Conservation (phyloP, 2,329 filamentous ascomycete genomes). For the Teratosphaeria nubilosa region DNA sequence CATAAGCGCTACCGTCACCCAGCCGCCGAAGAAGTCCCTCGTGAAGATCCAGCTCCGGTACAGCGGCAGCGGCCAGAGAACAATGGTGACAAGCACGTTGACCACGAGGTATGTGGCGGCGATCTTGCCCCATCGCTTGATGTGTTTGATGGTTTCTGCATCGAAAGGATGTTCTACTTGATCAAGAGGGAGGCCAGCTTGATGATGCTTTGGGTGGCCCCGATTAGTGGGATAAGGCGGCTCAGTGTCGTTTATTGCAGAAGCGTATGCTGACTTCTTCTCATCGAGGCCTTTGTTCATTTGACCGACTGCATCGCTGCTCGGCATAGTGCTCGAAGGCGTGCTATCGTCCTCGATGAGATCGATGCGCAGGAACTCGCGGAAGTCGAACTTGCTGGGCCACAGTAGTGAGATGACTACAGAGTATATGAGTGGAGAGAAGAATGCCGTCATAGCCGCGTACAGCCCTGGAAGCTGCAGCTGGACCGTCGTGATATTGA, state of each 20-base stretch:
- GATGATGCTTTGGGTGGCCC: not conserved
- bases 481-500: slow-evolving; percentile 34
- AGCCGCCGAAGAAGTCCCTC: slow-evolving; percentile 36
- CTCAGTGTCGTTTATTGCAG: not conserved
- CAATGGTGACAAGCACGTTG: slow-evolving; percentile 36
- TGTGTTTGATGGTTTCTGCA: slow-evolving; percentile 15
- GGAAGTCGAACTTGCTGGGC: slow-evolving; percentile 32
- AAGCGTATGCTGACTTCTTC: not conserved
- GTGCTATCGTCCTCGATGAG: slow-evolving; percentile 30
- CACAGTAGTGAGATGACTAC: slow-evolving; percentile 31
- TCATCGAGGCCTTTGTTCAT: not conserved
- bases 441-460: slow-evolving; percentile 37
- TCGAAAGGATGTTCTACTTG: slow-evolving; percentile 37
- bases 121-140: slow-evolving; percentile 19
- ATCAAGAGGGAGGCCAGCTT: slow-evolving; percentile 21
- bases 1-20: slow-evolving; percentile 36
- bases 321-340: not conserved
- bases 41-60: slow-evolving; percentile 42
- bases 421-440: slow-evolving; percentile 38
- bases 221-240: not conserved
- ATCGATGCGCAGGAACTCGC: slow-evolving; percentile 39
- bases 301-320: not conserved
- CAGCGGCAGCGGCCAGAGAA: slow-evolving; percentile 42
- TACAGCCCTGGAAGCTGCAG: slow-evolving; percentile 35
- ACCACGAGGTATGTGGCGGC: slow-evolving; percentile 32